Evolutionary conservation across 2,329 filamentous ascomycete species (phyloP).

Genomic region (Hirsutella thompsonii): DNA sequence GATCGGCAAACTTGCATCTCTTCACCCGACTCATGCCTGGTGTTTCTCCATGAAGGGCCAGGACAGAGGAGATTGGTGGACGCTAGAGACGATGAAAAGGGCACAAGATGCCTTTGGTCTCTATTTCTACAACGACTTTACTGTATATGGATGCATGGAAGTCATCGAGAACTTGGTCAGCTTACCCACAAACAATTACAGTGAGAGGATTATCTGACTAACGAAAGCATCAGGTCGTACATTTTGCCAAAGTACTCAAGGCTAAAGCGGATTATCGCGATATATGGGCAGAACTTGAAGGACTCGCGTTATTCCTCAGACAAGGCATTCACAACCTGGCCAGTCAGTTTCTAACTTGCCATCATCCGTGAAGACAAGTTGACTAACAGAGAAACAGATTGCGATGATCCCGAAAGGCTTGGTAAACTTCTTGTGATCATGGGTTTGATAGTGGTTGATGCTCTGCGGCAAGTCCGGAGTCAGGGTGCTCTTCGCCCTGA

Average conservation of each 20-base stretch:
- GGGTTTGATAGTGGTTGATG: background rate
- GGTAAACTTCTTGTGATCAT: background rate
- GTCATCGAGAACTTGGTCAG: slow-evolving; percentile 23
- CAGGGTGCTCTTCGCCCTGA: background rate
- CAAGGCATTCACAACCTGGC: background rate
- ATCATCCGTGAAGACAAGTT: background rate
- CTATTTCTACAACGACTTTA: slow-evolving; percentile 29
- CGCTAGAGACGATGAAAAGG: slow-evolving; percentile 8
- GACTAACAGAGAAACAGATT: background rate
- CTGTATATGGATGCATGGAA: slow-evolving; percentile 25
- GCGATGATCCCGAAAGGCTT: background rate
- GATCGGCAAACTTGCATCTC: background rate
- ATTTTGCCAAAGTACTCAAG: background rate
- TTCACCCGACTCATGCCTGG: slow-evolving; percentile 6
- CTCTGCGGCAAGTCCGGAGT: background rate
- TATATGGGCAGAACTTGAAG: slow-evolving; percentile 12
- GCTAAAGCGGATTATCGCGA: slow-evolving; percentile 7
- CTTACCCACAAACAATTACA: too few species aligned
- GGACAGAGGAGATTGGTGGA: slow-evolving; percentile 9
- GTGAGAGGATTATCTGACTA: background rate
- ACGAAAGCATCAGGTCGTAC: background rate
- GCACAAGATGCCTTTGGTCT: slow-evolving; percentile 26
- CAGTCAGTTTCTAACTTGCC: background rate
- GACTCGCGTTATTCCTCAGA: slow-evolving; percentile 6
- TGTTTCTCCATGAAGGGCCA: slow-evolving; percentile 7